Percentiles rank a stretch among this genome's conserved stretches.
Conservation (phyloP, 371 early-diverging fungal genomes). For the Mucor circinelloides region DNA sequence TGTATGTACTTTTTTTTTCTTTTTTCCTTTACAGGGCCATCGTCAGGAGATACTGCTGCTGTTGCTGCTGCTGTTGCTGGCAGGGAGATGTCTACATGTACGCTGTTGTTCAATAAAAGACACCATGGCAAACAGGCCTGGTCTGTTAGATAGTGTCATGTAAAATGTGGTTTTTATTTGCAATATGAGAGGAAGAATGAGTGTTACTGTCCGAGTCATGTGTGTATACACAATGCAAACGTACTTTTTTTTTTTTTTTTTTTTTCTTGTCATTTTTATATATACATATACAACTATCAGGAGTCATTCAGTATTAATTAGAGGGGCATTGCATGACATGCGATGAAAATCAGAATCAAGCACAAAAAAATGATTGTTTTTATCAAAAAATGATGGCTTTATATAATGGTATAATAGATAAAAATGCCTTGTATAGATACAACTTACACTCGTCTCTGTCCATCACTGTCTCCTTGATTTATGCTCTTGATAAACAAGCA, state of each 20-base stretch:
- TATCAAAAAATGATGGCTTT: background rate
- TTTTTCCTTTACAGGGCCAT: background rate
- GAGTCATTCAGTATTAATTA: background rate
- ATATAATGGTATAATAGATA: background rate
- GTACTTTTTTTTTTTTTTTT: background rate
- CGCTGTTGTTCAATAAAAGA: background rate
- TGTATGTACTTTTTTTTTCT: background rate
- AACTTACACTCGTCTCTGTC: background rate
- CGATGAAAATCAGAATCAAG: background rate
- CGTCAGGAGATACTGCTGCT: background rate
- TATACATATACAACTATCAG: slow-evolving; percentile 1
- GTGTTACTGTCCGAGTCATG: background rate
- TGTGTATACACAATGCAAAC: background rate
- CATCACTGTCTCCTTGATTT: background rate
- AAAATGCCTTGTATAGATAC: background rate
- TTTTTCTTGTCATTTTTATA: background rate
- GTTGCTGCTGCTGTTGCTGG: background rate
- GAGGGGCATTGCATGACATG: background rate
- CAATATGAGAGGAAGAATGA: background rate
- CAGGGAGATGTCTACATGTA: background rate
- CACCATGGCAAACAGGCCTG: background rate
- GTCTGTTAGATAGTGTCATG: background rate
- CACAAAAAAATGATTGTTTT: background rate
- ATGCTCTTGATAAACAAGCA: slow-evolving; percentile 23
- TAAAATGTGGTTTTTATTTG: background rate